Evolutionary conservation across 116 monocot species (phyloP), one percentile per base, ranked within the genome.

Genomic region (Dioscorea cayenensis): DNA sequence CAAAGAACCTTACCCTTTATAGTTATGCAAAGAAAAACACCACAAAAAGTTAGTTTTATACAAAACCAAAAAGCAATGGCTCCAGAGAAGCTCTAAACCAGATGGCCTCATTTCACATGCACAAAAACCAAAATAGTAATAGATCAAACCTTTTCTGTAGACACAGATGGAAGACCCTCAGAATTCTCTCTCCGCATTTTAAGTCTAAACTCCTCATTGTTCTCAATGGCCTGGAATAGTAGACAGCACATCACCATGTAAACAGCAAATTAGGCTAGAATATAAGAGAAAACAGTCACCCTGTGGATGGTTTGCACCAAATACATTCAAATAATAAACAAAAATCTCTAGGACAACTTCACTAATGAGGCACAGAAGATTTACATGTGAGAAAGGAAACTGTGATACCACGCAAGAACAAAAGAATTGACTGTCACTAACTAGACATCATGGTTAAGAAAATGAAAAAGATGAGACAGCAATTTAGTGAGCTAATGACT

Each of bases 141-240:
- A 9, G 35, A 71, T 20, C 63, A 65, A 64, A 90, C 90, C 86
- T 90, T 90, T 71, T 90, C 90, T 36, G 65, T 36, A 8, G 55
- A 14, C 20, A 49, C 62, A 74, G 49, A 71, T 67, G 64, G 75
- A 73, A 52, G 52, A 75, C 85, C 80, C 58, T 84, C 86, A 64
- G 81, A 75, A 62, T 17, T 72, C 27, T 84, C 86, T 66, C 74
- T 66, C 48, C 72, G 79, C 69, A 79, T 79, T 79, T 79, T 86
- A 60, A 51, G 76, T 84, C 77, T 86, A 63, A 62, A 28, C 43
- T 80, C 89, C 76, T 81, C 86, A 82, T 82, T 86, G 69, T 79
- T 86, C 28, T 84, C 83, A 65, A 78, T 76, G 37, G 83, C 85
- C 86, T 89, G 69, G 35, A 62, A 62, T 20, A 23, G 7, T 9